These are phyloP conservation scores for Dryas octopetala DNA, from an alignment of 306 rosid genomes.

Conservation along the genomic window DNA sequence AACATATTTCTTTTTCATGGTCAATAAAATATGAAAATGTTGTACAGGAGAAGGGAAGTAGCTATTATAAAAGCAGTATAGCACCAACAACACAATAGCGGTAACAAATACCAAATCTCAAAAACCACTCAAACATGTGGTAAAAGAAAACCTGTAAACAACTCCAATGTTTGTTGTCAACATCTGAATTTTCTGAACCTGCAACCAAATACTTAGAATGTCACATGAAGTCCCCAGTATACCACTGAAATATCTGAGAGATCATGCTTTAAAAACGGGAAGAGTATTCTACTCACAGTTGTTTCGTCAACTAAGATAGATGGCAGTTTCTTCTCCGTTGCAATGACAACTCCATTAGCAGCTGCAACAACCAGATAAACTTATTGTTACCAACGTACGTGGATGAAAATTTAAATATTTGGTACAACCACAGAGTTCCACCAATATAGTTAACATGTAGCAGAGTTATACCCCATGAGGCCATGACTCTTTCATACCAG, in stretches of 20 bases:
- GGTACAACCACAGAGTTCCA: neutral
- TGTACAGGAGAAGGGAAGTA: neutral
- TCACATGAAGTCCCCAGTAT: neutral
- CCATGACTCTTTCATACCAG: neutral
- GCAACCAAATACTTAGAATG: constrained; percentile 19
- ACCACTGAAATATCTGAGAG: neutral
- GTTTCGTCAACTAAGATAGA: constrained; percentile 80
- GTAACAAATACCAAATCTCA: neutral
- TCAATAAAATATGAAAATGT: neutral
- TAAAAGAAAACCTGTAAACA: constrained; percentile 60
- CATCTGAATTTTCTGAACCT: constrained; percentile 74
- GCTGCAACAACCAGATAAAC: constrained; percentile 45
- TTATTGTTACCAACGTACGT: neutral
- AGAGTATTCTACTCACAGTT: constrained; percentile 49
- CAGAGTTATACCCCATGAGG: neutral
- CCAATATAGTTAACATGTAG: neutral
- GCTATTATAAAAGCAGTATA: neutral
- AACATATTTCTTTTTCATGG: neutral
- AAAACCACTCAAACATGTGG: neutral
- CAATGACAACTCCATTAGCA: constrained; percentile 81
- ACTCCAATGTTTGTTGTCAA: constrained; percentile 85
- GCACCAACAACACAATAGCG: neutral
- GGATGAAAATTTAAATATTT: neutral
- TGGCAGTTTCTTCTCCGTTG: constrained; percentile 80
- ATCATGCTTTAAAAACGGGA: no score